Base-by-base conservation (phyloP, 1,139 yeast species). In the Hemisphaericaspora xylofermentans region DNA sequence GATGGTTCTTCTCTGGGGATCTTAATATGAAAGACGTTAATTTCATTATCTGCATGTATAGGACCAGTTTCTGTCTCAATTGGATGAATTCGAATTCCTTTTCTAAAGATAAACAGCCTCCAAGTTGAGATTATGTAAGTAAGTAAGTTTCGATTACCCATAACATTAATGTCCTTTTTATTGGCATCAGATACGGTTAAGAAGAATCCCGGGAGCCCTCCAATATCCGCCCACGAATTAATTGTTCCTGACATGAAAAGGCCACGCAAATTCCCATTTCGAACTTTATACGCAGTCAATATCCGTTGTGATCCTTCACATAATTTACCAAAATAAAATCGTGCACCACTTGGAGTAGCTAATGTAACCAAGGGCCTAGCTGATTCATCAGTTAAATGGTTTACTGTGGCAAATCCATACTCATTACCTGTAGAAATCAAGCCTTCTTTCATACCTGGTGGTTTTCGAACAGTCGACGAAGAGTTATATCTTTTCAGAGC, bases 121-220 rank as follows among this genome's bases (percentile, higher is more conserved):
- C 97, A 89, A 0, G 93, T 79, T 3, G 89, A 76, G 15, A 83
- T 78, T 36, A 79, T 70, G 60, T 78, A 84, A 33, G 75, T 68
- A 22, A 81, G 52, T 34, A 65, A 60, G 6, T 71, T 62, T 18
- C 63, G 60, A 45, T 58, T 63, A n/a, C 71, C 57, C 44, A 60
- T 69, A 2, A 72, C 64, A 21, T 66, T 68, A 22, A 71, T 59
- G 27, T 68, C 66, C 36, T 75, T 74, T 42, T 77, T 75, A 1
- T 91, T 91, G 46, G 88, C 85, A 52, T 88, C 97, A 41, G 89
- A 82, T n/a, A 86, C 71, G 0, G 97, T 88, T 42, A 93, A 65
- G 40, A 91, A 78, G 51, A 88, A 66, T 0, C 98, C 98, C 0
- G 98, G 97, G 10, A 93, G 63, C 0, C 98, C 98, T 10, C 96